Evolutionary conservation across 2,329 filamentous ascomycete species (phyloP), one percentile per base, ranked within the genome.

Genomic region (Rhytidhysteron rufulum): DNA sequence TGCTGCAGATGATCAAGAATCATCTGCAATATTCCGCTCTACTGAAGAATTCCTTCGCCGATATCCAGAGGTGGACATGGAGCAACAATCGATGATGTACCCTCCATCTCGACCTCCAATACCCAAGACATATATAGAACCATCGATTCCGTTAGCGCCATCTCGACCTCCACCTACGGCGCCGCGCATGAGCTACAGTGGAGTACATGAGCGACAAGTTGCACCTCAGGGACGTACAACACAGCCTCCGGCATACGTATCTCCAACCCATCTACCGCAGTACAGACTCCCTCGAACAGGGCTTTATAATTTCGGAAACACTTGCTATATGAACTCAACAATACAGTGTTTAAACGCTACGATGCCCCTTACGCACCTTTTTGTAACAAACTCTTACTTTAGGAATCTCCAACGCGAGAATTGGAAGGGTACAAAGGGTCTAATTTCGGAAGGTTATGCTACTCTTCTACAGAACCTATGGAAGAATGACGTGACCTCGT

Each of bases 261-360:
- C 71, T 3, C 67, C 68, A 11, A 67, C 67, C 24, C 66, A 69
- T 13, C 61, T 69, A 30, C 64, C 67, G 4, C 63, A 66, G 18
- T 67, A 71, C 27, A 65, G 68, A 20, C 71, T 80, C 52, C 77
- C 82, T n/a, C 71, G 72, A 25, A 85, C 87, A 9, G 90, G 91
- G 0, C 74, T 96, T 10, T 70, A 81, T 43, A 96, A 96, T 53
- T 86, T 88, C 30, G 80, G 82, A 1, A 83, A 85, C 34, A 90
- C 86, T 49, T 96, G 91, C 62, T 96, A 95, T 59, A 89, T 93
- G 73, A 96, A 95, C 64, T 84, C 88, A n/a, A 83, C 84, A 0
- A 72, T 97, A 19, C 91, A 97, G 64, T 86, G 85, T 44, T 70
- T 96, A 15, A 85, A 86, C 43, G 84, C 83, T 2, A 91, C 89